Percentiles rank a stretch among this genome's conserved stretches.
These are phyloP conservation scores for Lentinula novae-zelandiae DNA, from an alignment of 1,284 basidiomycete species.

Conservation along the genomic window DNA sequence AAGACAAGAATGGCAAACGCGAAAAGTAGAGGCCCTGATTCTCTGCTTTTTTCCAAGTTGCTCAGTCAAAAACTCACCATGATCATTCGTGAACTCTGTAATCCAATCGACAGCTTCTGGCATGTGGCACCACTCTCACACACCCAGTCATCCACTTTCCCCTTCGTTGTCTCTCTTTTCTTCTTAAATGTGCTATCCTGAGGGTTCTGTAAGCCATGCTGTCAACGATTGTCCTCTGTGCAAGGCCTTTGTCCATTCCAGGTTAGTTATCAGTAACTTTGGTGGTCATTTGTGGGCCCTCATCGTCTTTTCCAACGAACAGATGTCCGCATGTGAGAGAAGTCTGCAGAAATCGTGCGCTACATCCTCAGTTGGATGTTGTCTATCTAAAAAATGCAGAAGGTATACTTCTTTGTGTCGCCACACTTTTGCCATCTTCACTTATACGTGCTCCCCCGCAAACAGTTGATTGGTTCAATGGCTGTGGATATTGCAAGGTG, in stretches of 20 bases:
- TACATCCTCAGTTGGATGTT: slow-evolving; percentile 72
- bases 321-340: slow-evolving; percentile 75
- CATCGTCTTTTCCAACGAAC: slow-evolving; percentile 15
- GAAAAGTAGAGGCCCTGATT: background rate
- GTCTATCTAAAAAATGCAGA: slow-evolving; percentile 78
- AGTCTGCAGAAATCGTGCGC: slow-evolving; percentile 64
- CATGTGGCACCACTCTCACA: slow-evolving; percentile 27
- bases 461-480: slow-evolving; percentile 74
- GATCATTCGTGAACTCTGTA: background rate
- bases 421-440: slow-evolving; percentile 4
- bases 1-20: background rate
- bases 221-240: slow-evolving; percentile 75
- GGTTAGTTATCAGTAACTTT: slow-evolving; percentile 33
- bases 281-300: slow-evolving; percentile 12
- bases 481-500: slow-evolving; percentile 84
- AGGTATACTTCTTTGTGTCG: slow-evolving; percentile 40
- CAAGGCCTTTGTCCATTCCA: slow-evolving; percentile 67
- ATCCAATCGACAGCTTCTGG: background rate
- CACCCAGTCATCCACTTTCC: slow-evolving; percentile 22
- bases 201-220: slow-evolving; percentile 63
- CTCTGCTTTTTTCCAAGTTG: background rate
- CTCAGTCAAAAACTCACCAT: background rate
- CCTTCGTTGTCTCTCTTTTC: slow-evolving; percentile 13
- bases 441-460: slow-evolving; percentile 2
- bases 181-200: slow-evolving; percentile 63